Base-by-base conservation (phyloP, 306 rosid genomes). In the Rubus idaeus region DNA sequence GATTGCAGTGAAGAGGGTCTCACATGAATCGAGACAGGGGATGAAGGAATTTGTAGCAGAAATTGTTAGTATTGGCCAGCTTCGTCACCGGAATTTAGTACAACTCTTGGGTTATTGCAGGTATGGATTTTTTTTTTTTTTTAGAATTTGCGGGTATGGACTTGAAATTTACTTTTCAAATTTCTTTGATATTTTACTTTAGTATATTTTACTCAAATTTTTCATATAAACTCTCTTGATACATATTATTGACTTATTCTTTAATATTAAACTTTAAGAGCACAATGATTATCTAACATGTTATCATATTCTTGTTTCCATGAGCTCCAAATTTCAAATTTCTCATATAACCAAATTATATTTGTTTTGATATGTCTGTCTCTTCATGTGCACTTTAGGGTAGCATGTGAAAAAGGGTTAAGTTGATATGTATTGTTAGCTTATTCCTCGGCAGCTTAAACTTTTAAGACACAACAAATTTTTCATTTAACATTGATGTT, bases 1-100 rank as follows among this genome's bases (percentile, higher is more conserved):
- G 73, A 77, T 86, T 26, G 81, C 81, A n/a, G 75, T 77, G 23
- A 86, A 83, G 77, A 46, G 57, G 53, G 66, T 80, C 26, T 71
- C 79, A 57, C 80, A 77, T 68, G 66, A 77, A 75, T 83, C 83
- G 6, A 55, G 72, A 8, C 84, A 80, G 53, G 89, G 85, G 10
- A 80, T 77, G 81, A 83, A 58, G 79, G 89, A 83, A 71, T 83
- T 80, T 67, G 77, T 77, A 8, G 86, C 86, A 20, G 87, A 83
- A 50, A 80, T 80, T 65, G 79, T 82, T 18, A 77, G 81, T 76
- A 74, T 80, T 73, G 79, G 79, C 45, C 37, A 51, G n/a, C 79
- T 58, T 5, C 70, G 74, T 68, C 89, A 86, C 42, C 60, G 72
- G 75, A 83, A 86, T 80, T 81, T 86, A 49, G 81, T 80, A 57